These are phyloP conservation scores for Rhynchosporium agropyri DNA, from an alignment of 2,329 filamentous ascomycete species.

Conservation along the genomic window DNA sequence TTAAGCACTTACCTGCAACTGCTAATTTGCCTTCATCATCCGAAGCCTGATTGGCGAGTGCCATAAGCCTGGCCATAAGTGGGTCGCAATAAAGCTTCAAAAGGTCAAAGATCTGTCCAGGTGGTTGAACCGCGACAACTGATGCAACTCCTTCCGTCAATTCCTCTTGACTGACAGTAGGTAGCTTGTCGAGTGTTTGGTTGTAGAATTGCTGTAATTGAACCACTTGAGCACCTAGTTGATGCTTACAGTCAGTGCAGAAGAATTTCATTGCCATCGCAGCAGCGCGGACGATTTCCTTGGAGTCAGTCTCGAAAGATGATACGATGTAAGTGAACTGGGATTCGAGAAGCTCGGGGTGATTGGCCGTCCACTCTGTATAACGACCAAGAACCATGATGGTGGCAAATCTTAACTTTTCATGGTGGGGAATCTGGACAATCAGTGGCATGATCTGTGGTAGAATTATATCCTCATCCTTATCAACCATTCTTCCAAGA, in stretches of 20 bases:
- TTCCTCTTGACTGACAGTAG: slow-evolving; percentile 87
- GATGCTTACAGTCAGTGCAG: slow-evolving; percentile 88
- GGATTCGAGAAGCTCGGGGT: slow-evolving; percentile 87
- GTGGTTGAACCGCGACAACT: slow-evolving; percentile 84
- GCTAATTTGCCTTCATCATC: slow-evolving; percentile 83
- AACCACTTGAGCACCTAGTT: slow-evolving; percentile 79
- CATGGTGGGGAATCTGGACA: slow-evolving; percentile 90
- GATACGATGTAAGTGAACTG: slow-evolving; percentile 96
- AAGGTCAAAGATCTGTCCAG: slow-evolving; percentile 77
- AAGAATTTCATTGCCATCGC: slow-evolving; percentile 97
- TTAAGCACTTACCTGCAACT: slow-evolving; percentile 67
- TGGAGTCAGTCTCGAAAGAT: slow-evolving; percentile 85
- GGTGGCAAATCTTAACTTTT: slow-evolving; percentile 97
- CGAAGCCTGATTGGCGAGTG: slow-evolving; percentile 81
- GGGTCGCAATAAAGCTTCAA: slow-evolving; percentile 94
- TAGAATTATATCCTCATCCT: slow-evolving; percentile 83
- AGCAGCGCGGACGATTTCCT: slow-evolving; percentile 87
- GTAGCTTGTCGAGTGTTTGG: slow-evolving; percentile 82
- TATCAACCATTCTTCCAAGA: slow-evolving; percentile 94
- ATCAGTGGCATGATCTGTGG: slow-evolving; percentile 91
- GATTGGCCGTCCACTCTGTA: slow-evolving; percentile 95
- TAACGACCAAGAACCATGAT: slow-evolving; percentile 97
- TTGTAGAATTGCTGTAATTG: slow-evolving; percentile 94
- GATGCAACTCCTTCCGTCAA: slow-evolving; percentile 93
- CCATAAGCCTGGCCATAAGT: slow-evolving; percentile 81